Conservation (phyloP, 108 stramenopile species). For the Schizochytrium sp. region DNA sequence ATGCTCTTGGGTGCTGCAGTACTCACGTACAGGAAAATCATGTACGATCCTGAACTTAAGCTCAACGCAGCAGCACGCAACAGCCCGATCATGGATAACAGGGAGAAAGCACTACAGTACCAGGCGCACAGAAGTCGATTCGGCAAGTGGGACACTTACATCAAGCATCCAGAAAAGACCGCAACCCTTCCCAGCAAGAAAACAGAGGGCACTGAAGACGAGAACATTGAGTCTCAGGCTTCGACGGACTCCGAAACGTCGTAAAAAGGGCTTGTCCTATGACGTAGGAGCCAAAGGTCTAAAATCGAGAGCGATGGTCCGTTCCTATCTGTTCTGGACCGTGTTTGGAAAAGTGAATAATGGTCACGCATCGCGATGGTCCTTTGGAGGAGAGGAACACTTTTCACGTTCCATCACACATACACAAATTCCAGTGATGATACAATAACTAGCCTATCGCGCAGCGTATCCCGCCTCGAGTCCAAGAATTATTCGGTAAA, state of each 20-base stretch:
- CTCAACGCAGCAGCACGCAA: not conserved
- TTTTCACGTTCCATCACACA: not conserved
- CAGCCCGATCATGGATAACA: not conserved
- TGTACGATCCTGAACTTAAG: not conserved
- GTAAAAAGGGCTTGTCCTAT: too few relatives aligned
- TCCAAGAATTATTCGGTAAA: not conserved
- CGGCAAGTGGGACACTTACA: not conserved
- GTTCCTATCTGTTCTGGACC: too few relatives aligned
- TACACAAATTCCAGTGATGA: not conserved
- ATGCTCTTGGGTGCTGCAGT: not conserved
- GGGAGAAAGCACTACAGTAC: not conserved
- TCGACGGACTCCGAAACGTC: too few relatives aligned
- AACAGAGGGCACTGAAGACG: not conserved
- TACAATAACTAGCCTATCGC: not conserved
- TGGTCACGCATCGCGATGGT: too few relatives aligned
- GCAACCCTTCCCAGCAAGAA: not conserved
- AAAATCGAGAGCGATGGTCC: too few relatives aligned
- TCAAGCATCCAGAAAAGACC: not conserved
- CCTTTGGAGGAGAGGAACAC: too few relatives aligned
- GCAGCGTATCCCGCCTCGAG: not conserved
- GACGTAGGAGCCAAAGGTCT: too few relatives aligned
- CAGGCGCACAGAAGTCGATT: not conserved
- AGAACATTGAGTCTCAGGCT: too few relatives aligned
- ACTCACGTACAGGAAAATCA: not conserved
- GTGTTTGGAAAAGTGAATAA: too few relatives aligned